Conservation (phyloP, 208 protist species). For the Leishmania martiniquensis region DNA sequence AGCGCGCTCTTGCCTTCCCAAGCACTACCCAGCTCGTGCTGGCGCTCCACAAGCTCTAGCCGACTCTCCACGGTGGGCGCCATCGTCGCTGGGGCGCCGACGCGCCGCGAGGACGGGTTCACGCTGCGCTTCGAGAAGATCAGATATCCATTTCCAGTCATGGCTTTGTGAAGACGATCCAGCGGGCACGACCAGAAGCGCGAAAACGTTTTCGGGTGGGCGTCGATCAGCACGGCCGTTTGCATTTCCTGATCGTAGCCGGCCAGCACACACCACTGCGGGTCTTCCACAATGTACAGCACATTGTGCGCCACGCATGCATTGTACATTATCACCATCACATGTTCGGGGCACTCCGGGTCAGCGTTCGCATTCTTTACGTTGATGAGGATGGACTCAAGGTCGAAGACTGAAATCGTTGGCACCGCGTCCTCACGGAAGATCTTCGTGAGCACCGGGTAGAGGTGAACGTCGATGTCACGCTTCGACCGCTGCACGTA, state of each 20-base stretch:
- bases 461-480: slow-evolving; percentile 57
- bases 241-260: slow-evolving; percentile 90
- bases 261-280: slow-evolving; percentile 86
- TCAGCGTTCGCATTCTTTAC: slow-evolving; percentile 80
- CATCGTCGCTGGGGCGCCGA: slow-evolving; percentile 62
- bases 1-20: slow-evolving; percentile 15
- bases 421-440: slow-evolving; percentile 87
- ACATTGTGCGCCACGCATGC: slow-evolving; percentile 89
- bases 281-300: slow-evolving; percentile 70
- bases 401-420: slow-evolving; percentile 89
- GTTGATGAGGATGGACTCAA: slow-evolving; percentile 83
- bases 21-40: slow-evolving; percentile 34
- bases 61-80: slow-evolving; percentile 67
- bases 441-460: slow-evolving; percentile 87
- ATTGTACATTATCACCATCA: slow-evolving; percentile 93
- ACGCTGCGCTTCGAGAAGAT: slow-evolving; percentile 70
- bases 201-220: slow-evolving; percentile 85
- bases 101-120: slow-evolving; percentile 15
- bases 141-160: slow-evolving; percentile 88
- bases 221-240: slow-evolving; percentile 83
- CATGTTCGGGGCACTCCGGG: slow-evolving; percentile 64
- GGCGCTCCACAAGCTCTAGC: slow-evolving; percentile 63
- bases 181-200: slow-evolving; percentile 83
- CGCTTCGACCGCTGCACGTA: slow-evolving; percentile 58
- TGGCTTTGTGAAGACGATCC: slow-evolving; percentile 88